Percentiles rank a stretch among this genome's conserved stretches.
Evolutionary conservation across 768 basidiomycete genomes (phyloP).

Genomic region (Lentinula aciculospora): DNA sequence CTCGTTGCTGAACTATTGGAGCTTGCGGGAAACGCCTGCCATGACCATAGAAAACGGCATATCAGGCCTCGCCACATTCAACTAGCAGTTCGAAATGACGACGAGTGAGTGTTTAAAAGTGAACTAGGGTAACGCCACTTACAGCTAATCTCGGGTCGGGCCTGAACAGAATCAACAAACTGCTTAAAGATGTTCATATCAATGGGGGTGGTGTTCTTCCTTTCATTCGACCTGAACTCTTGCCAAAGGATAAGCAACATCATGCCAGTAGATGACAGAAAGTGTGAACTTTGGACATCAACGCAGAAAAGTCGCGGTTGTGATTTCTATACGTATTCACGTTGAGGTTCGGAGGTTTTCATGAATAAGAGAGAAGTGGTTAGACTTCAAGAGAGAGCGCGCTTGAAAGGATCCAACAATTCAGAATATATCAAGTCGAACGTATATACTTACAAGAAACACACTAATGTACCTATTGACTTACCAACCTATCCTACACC

Average conservation of each 20-base stretch:
- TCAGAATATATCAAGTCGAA: no score
- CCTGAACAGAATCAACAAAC: background rate
- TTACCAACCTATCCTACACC: no score
- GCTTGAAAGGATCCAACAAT: no score
- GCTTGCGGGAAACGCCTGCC: slow-evolving; percentile 73
- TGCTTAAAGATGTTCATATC: background rate
- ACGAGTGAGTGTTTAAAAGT: slow-evolving; percentile 1
- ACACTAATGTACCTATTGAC: no score
- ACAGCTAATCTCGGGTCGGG: background rate
- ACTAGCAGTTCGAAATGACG: slow-evolving; percentile 7
- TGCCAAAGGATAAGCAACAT: slow-evolving; percentile 8
- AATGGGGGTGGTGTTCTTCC: slow-evolving; percentile 32
- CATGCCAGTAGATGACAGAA: background rate
- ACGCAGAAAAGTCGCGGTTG: no score
- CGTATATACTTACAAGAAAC: no score
- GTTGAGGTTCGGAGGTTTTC: background rate
- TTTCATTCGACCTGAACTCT: slow-evolving; percentile 46
- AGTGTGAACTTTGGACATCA: background rate
- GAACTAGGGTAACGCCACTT: background rate
- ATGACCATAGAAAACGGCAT: slow-evolving; percentile 78
- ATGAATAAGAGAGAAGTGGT: no score
- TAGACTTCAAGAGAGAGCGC: no score
- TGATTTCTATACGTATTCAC: background rate
- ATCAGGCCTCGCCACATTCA: slow-evolving; percentile 49
- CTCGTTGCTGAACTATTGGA: slow-evolving; percentile 84